These are phyloP conservation scores for Friedmanniomyces endolithicus DNA, from an alignment of 495 filamentous ascomycete species.

Conservation along the genomic window DNA sequence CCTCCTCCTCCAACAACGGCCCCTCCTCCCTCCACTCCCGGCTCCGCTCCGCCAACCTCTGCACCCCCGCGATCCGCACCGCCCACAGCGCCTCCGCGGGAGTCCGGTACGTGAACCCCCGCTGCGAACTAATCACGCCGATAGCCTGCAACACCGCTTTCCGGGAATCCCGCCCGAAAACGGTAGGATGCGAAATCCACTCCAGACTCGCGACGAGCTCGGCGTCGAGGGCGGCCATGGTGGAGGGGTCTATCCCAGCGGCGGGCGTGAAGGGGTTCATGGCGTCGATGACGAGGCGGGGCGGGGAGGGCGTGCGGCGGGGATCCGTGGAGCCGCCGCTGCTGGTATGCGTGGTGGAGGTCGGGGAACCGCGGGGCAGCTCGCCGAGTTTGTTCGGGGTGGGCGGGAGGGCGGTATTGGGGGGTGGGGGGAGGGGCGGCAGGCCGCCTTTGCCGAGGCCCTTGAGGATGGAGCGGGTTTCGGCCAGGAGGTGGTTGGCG, in stretches of 20 bases:
- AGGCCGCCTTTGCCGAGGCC: slow-evolving; percentile 90
- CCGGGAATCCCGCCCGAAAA: slow-evolving; percentile 86
- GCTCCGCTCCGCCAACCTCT: slow-evolving; percentile 60
- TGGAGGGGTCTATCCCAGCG: slow-evolving; percentile 61
- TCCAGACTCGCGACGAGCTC: slow-evolving; percentile 91
- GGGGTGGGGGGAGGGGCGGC: slow-evolving; percentile 66
- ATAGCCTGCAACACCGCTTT: slow-evolving; percentile 96
- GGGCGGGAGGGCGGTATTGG: slow-evolving; percentile 22
- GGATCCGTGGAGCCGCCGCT: slow-evolving; percentile 21
- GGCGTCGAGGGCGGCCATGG: slow-evolving; percentile 75
- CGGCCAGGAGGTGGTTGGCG: slow-evolving; percentile 77
- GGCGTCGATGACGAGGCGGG: slow-evolving; percentile 23
- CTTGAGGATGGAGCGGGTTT: slow-evolving; percentile 91
- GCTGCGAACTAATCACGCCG: slow-evolving; percentile 86
- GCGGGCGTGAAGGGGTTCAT: slow-evolving; percentile 49
- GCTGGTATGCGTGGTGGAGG: slow-evolving; percentile 17
- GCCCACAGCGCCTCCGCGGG: slow-evolving; percentile 79
- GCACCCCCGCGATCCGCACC: slow-evolving; percentile 62
- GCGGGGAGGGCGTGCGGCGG: slow-evolving; percentile 36
- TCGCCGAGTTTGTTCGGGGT: slow-evolving; percentile 15
- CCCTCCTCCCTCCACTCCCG: slow-evolving; percentile 79
- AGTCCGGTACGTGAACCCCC: slow-evolving; percentile 87
- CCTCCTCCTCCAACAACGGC: slow-evolving; percentile 70
- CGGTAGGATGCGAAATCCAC: slow-evolving; percentile 95
- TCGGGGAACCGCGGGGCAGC: slow-evolving; percentile 1